Percentiles rank a stretch among this genome's conserved stretches.
Conservation (phyloP, 805 yeast genomes). For the Candida tibetensis region DNA sequence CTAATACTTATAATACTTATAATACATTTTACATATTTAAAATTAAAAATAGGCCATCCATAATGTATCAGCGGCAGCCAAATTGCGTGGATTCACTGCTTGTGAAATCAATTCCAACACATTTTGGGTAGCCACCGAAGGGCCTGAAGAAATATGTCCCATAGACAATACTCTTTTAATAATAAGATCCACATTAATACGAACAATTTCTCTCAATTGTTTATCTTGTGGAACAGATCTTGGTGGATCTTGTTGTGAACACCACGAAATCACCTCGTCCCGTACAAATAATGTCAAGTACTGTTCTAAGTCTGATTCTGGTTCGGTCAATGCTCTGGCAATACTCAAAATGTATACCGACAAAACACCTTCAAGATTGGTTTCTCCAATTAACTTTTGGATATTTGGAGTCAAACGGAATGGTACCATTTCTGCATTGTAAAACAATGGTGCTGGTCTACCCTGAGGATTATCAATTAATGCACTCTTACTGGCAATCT, state of each 20-base stretch:
- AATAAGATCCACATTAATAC: conserved; percentile 81
- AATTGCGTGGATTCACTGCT: conserved; percentile 91
- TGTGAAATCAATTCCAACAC: conserved; percentile 87
- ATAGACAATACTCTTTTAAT: conserved; percentile 75
- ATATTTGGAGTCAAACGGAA: conserved; percentile 95
- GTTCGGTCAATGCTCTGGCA: conserved; percentile 85
- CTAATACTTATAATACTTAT: conserved; percentile 1
- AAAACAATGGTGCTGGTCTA: conserved; percentile 77
- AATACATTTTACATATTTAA: conserved; percentile 3
- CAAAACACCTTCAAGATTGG: conserved; percentile 88
- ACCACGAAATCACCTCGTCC: conserved; percentile 95
- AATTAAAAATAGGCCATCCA: conserved; percentile 97
- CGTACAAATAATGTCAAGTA: conserved; percentile 91
- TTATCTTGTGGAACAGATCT: conserved; percentile 78
- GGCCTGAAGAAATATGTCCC: conserved; percentile 56
- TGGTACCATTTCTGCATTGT: conserved; percentile 90
- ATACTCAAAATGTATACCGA: conserved; percentile 81
- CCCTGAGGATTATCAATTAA: conserved; percentile 34
- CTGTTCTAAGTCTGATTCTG: conserved; percentile 88
- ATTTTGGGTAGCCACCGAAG: conserved; percentile 81
- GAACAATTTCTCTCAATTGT: conserved; percentile 81
- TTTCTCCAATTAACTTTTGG: conserved; percentile 89
- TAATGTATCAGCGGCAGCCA: conserved; percentile 86
- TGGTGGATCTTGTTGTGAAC: conserved; percentile 71
- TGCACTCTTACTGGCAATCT: conserved; percentile 53